Percentiles rank a stretch among this genome's conserved stretches.
Evolutionary conservation across 2,329 filamentous ascomycete species (phyloP).

Genomic region (Cercospora sojina): DNA sequence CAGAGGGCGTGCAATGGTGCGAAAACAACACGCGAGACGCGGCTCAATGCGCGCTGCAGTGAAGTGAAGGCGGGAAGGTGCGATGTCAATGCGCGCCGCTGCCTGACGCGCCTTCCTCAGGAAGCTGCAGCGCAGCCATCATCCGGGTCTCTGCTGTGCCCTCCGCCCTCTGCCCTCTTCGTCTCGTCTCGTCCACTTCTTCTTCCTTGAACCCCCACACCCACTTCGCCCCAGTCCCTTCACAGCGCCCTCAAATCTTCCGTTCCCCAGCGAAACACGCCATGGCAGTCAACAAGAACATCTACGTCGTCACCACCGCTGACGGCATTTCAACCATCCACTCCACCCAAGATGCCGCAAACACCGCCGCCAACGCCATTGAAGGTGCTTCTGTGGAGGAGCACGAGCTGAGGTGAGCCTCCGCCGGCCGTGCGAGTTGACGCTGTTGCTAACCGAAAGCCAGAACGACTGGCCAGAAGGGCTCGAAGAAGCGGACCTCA

Average conservation of each 20-base stretch:
- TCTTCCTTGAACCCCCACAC: neutral
- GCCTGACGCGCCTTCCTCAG: constrained; percentile 9
- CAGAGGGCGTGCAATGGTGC: neutral
- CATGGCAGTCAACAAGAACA: neutral
- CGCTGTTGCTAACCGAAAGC: neutral
- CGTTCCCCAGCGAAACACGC: neutral
- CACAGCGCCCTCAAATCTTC: neutral
- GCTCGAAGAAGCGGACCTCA: neutral
- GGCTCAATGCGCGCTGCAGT: neutral
- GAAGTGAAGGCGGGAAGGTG: constrained; percentile 1
- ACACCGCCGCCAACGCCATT: neutral
- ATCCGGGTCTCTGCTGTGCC: neutral
- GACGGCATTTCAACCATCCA: neutral
- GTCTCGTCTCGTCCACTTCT: neutral
- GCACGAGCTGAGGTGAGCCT: neutral
- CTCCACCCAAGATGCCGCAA: neutral
- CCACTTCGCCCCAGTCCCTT: neutral
- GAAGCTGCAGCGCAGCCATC: neutral
- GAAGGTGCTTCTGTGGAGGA: neutral
- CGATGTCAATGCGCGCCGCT: neutral
- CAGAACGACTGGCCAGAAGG: constrained; percentile 2
- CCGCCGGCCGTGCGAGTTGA: neutral
- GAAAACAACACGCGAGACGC: neutral
- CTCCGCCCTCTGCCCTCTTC: neutral
- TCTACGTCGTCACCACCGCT: neutral